These are phyloP conservation scores for Pestalotiopsis sp. DNA, from an alignment of 2,329 filamentous ascomycete species.

Conservation along the genomic window DNA sequence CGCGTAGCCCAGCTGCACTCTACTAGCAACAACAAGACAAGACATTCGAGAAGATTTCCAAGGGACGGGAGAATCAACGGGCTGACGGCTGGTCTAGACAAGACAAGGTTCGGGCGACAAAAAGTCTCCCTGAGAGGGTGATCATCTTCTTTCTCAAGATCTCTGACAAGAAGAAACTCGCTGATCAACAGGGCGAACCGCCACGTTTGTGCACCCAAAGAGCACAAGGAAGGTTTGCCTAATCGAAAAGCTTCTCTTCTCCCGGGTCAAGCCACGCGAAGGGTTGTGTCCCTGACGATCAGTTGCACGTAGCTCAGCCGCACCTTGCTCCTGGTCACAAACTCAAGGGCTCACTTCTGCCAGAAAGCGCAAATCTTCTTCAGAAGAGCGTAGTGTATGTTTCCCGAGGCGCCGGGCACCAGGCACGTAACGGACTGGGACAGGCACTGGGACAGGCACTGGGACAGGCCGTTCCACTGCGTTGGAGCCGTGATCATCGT, in stretches of 20 bases:
- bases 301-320: neutral
- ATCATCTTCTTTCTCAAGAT: neutral
- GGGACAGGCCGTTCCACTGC: neutral
- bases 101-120: neutral
- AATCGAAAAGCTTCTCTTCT: neutral
- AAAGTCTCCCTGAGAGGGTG: neutral
- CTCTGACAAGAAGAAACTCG: neutral
- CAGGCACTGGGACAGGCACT: neutral
- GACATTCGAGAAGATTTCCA: neutral
- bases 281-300: conserved; percentile 1
- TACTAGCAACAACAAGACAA: neutral
- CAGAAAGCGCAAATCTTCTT: neutral
- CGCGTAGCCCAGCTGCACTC: neutral
- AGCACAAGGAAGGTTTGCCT: neutral
- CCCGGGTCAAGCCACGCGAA: neutral
- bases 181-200: neutral
- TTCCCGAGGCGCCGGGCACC: neutral
- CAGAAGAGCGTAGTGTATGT: neutral
- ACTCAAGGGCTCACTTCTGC: neutral
- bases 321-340: neutral
- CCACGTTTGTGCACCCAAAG: neutral
- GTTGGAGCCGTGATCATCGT: neutral
- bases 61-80: neutral
- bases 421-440: neutral
- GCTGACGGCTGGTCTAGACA: neutral